Base-by-base conservation (phyloP, 2,329 filamentous ascomycete species). In the Curvularia sp. region DNA sequence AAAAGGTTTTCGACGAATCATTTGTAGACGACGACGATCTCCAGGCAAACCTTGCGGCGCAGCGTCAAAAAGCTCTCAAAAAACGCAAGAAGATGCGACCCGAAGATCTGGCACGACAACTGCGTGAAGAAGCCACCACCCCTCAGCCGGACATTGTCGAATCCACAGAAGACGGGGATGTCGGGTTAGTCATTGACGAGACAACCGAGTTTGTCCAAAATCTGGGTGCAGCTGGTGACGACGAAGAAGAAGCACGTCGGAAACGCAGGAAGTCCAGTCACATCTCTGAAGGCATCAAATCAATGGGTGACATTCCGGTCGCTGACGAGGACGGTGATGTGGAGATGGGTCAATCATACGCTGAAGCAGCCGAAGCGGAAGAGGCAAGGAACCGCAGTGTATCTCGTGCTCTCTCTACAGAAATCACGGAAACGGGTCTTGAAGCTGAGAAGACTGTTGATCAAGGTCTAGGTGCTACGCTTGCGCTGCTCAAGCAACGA, bases 171-270 rank as follows among this genome's bases (percentile, higher is more conserved):
- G 80, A 84, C 3, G 80, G 78, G 15, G 80, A 83, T 0, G 81
- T 86, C n/a, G 94, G 93, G 1, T 81, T 99, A 1, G 86, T 97
- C n/a, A 93, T 99, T 56, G 94, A 97, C 60, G 95, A 97, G 73
- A 97, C 94, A 0, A 93, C 93, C 0, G 93, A 97, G 69, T 99
- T 99, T 69, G 90, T 99, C 28, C 90, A 93, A 25, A 92, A 92
- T 53, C 79, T 99, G 54, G 90, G 89, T 13, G 84, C 80, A 2
- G 60, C 48, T 8, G 67, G 57, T 18, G 65, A 66, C 3, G 59
- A 57, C 3, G 67, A 71, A 9, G 69, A 74, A 34, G 68, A 66
- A 6, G 77, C 79, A 30, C 79, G 90, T 77, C 78, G 84, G 70
- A 63, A 82, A 74, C 70, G 83, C 77, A 70, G 75, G 77, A 59